Evolutionary conservation across 768 basidiomycete genomes (phyloP).

Genomic region (Naganishia vaughanmartiniae): DNA sequence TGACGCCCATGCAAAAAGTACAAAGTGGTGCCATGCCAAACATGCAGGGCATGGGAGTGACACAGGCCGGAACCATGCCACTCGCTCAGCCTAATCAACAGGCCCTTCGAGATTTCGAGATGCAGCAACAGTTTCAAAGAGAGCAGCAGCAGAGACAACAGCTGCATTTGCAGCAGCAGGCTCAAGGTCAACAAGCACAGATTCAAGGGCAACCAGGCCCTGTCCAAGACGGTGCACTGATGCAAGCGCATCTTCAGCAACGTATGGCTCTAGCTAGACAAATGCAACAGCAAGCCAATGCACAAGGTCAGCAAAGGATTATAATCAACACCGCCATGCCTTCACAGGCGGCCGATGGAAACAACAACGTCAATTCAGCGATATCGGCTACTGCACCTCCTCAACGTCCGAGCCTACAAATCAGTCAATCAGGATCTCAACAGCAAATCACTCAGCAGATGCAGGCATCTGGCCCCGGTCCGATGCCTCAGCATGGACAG

Average conservation of each 20-base stretch:
- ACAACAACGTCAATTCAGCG: background rate
- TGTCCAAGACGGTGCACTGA: slow-evolving; percentile 1
- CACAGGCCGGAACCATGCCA: background rate
- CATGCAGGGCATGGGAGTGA: background rate
- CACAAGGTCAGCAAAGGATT: background rate
- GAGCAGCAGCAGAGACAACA: slow-evolving; percentile 14
- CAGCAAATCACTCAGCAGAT: slow-evolving; percentile 3
- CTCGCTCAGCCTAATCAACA: background rate
- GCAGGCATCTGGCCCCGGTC: background rate
- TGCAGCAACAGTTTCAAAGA: slow-evolving; percentile 13
- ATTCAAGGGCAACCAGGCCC: slow-evolving; percentile 2
- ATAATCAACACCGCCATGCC: background rate
- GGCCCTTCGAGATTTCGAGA: background rate
- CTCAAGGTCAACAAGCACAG: slow-evolving; percentile 14
- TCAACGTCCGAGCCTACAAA: slow-evolving; percentile 3
- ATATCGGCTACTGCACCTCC: background rate
- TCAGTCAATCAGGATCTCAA: slow-evolving; percentile 5
- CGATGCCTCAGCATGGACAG: background rate
- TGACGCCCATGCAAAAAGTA: background rate
- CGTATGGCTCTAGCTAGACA: slow-evolving; percentile 4
- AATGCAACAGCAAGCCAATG: slow-evolving; percentile 8
- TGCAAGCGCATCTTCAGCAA: slow-evolving; percentile 18
- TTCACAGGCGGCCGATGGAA: background rate
- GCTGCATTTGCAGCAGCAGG: slow-evolving; percentile 7
- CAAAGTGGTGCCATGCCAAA: background rate